A percentile compares a stretch with the other conserved stretches of the same genome.
Evolutionary conservation across 2,329 filamentous ascomycete genomes (phyloP).

Genomic region (Colletotrichum chlorophyti): DNA sequence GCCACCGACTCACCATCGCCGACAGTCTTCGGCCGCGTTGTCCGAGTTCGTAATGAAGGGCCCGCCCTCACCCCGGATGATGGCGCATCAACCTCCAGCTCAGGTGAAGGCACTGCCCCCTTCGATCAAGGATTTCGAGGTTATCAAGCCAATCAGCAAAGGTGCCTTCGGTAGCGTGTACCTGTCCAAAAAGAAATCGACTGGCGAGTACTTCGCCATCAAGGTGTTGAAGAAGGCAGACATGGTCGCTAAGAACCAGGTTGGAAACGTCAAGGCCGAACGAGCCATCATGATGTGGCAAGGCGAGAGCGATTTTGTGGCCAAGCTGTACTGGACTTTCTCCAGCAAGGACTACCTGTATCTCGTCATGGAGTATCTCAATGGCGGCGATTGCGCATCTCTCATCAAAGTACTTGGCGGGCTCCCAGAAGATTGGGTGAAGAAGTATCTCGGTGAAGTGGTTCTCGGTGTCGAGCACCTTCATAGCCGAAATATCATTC

Average conservation of each 20-base stretch:
- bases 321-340: slow-evolving; percentile 99
- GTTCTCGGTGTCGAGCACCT: slow-evolving; percentile 96
- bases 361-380: slow-evolving; percentile 98
- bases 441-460: slow-evolving; percentile 96
- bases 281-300: slow-evolving; percentile 99
- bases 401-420: slow-evolving; percentile 93
- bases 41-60: slow-evolving; percentile 71
- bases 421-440: slow-evolving; percentile 95
- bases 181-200: slow-evolving; percentile 97
- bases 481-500: slow-evolving; percentile 92
- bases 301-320: slow-evolving; percentile 97
- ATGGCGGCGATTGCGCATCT: slow-evolving; percentile 95
- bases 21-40: slow-evolving; percentile 89
- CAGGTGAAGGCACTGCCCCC: slow-evolving; percentile 89
- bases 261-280: slow-evolving; percentile 98
- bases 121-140: slow-evolving; percentile 99
- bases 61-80: slow-evolving; percentile 83
- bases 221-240: slow-evolving; percentile 99
- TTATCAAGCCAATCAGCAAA: slow-evolving; percentile 99
- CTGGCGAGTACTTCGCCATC: slow-evolving; percentile 97
- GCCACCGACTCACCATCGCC: slow-evolving; percentile 72
- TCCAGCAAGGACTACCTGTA: slow-evolving; percentile 99
- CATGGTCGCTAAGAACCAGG: slow-evolving; percentile 99
- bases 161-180: slow-evolving; percentile 98
- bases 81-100: slow-evolving; percentile 77